Percentiles rank a stretch among this genome's conserved stretches.
These are phyloP conservation scores for Croton laevigatus DNA, from an alignment of 441 rosid species.

Conservation along the genomic window DNA sequence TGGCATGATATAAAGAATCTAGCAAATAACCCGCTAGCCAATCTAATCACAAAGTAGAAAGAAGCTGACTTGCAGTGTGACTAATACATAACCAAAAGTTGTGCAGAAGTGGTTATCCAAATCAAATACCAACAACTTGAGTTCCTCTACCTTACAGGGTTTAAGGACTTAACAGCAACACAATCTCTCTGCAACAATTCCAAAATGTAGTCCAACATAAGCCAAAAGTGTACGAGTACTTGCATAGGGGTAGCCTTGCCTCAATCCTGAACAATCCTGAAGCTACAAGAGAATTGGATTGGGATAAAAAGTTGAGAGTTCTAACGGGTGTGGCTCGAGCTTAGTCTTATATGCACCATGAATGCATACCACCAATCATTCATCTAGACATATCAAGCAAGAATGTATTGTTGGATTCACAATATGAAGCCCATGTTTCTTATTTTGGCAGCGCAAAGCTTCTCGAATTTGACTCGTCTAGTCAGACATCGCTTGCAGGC, in stretches of 20 bases:
- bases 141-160: slow-evolving; percentile 16
- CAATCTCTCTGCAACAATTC: slow-evolving; percentile 27
- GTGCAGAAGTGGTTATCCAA: slow-evolving; percentile 10
- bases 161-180: slow-evolving; percentile 16
- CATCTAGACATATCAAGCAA: slow-evolving; percentile 41
- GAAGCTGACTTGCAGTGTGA: slow-evolving; percentile 8
- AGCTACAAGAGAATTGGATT: slow-evolving; percentile 26
- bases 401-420: slow-evolving; percentile 29
- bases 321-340: slow-evolving; percentile 35
- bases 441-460: slow-evolving; percentile 38
- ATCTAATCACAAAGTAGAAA: slow-evolving; percentile 4
- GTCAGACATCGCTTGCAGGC: slow-evolving; percentile 35
- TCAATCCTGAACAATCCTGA: slow-evolving; percentile 13
- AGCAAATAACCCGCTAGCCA: slow-evolving; percentile 11
- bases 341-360: slow-evolving; percentile 37
- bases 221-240: slow-evolving; percentile 32
- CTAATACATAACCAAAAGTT: slow-evolving; percentile 12
- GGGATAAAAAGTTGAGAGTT: slow-evolving; percentile 29
- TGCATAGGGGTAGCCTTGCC: slow-evolving; percentile 26
- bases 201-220: slow-evolving; percentile 20
- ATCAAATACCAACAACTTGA: not conserved
- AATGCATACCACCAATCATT: slow-evolving; percentile 29
- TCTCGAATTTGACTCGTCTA: slow-evolving; percentile 29
- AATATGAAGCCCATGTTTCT: slow-evolving; percentile 30
- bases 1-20: slow-evolving; percentile 29